phyloP scores from a whole-genome alignment of 2,329 filamentous ascomycete genomes.

The Colletotrichum tanaceti region DNA sequence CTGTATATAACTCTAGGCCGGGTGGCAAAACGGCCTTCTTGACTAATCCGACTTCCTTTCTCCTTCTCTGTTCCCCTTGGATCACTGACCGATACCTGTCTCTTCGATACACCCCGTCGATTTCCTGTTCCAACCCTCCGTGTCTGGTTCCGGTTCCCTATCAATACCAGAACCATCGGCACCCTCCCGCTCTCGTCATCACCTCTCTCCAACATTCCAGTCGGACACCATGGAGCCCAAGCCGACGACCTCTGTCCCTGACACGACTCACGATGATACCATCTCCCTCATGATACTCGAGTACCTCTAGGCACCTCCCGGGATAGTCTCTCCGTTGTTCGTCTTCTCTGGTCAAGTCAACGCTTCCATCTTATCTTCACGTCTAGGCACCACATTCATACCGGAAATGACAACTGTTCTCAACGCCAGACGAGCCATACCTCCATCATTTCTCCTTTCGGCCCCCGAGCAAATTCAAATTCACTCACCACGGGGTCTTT shows the following conservation, averaged over 20 bases:
- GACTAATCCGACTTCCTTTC: not conserved
- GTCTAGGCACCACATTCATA: not conserved
- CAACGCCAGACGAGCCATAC: too few species aligned
- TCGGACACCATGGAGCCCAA: conserved; percentile 25
- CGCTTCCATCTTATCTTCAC: too few species aligned
- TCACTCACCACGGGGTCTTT: too few species aligned
- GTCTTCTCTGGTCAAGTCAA: too few species aligned
- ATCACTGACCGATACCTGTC: not conserved
- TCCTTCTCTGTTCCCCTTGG: not conserved
- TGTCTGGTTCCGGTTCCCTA: not conserved
- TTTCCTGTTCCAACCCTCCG: not conserved
- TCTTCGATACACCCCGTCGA: conserved; percentile 10
- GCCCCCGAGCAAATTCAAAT: too few species aligned
- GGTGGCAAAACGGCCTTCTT: conserved; percentile 18
- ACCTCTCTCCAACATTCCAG: too few species aligned
- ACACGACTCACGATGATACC: conserved; percentile 36
- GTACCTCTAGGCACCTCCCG: conserved; percentile 10
- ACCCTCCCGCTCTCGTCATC: not conserved
- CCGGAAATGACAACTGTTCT: too few species aligned
- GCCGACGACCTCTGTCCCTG: conserved; percentile 11
- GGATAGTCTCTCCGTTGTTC: too few species aligned
- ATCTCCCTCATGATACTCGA: conserved; percentile 37
- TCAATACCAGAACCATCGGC: not conserved
- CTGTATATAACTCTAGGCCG: conserved; percentile 31
- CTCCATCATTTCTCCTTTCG: too few species aligned